Base-by-base conservation (phyloP, 441 rosid species). In the Breynia disticha region DNA sequence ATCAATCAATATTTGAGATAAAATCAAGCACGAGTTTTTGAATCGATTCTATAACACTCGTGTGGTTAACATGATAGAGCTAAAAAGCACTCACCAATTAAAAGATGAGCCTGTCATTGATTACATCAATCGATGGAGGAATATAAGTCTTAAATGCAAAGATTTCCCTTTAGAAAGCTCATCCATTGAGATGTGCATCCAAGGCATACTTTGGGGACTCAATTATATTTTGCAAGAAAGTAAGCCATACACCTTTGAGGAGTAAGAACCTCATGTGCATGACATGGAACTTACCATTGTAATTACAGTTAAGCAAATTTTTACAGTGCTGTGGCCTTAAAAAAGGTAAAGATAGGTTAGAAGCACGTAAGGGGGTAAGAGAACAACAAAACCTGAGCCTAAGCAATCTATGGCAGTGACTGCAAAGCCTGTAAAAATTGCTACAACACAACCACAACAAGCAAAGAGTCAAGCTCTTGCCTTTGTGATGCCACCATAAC, bases 41-140 rank as follows among this genome's bases (percentile, higher is more conserved):
- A 37, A 37, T 11, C 41, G 41, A 6, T 37, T 37, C 11, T 37
- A 37, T 11, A 37, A 11, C 11, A 37, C 11, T 37, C 41, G 41
- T n/a, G 24, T 47, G 50, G 50, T 47, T 47, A 47, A 15, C 20
- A 19, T 47, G 50, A 47, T 19, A 16, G 50, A 47, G 12, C 50
- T 47, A 5, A 2, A 19, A 16, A 47, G 19, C 19, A 19, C 50
- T 16, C 2, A 19, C 12, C 1, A 3, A 1, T 47, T 13, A 22
- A 47, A 47, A 15, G 50, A 47, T 16, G 13, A 19, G 20, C 12
- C 6, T 47, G 11, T 37, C 41, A 11, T n/a, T n/a, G n/a, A n/a
- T n/a, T n/a, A n/a, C n/a, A n/a, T n/a, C n/a, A n/a, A n/a, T n/a
- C n/a, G n/a, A 37, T 37, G 41, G 41, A 37, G 41, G 41, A 37